Base-by-base conservation (phyloP, 441 rosid species). In the California macrophylla region DNA sequence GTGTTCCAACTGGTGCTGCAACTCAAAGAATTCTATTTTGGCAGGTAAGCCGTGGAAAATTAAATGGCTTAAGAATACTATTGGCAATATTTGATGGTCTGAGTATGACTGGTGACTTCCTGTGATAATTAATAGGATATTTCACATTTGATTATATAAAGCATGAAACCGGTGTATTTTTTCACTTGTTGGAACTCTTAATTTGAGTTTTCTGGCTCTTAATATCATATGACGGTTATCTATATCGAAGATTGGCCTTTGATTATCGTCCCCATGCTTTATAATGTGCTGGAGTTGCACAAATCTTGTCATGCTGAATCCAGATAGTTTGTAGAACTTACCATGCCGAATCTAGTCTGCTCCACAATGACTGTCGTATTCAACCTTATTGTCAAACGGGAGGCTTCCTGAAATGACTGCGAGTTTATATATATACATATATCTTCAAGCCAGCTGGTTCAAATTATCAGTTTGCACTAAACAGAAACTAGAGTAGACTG, bases 1-100 rank as follows among this genome's bases (percentile, higher is more conserved):
- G 99, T 58, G 83, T 74, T 80, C 99, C 99, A 66, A 86, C 93
- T 0, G 91, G 93, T 23, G 84, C 88, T 73, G 89, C 98, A 50
- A 86, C 93, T 3, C 99, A 94, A 81, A 85, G 96, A 79, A 94
- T 94, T 79, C 81, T 94, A 50, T 90, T 85, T 85, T 94, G 99
- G 98, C 99, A 92, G 97, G 98, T 94, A 66, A 23, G 77, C 38
- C 45, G 29, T 67, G 61, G 9, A 40, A 25, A 10, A 64, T 25
- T 20, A 63, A 38, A 34, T 34, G 61, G 40, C 73, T 23, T 50
- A 70, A 76, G 69, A 29, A 20, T 52, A 6, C 72, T 12, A 45
- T 45, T 45, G 52, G 18, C n/a, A 45, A 0, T 3, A 45, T 7
- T 36, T 36, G 42, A 1, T 3, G 40, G 7, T 36, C 9, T 42